phyloP scores from a whole-genome alignment of 805 yeast genomes.

The Kodamaea laetipori region DNA sequence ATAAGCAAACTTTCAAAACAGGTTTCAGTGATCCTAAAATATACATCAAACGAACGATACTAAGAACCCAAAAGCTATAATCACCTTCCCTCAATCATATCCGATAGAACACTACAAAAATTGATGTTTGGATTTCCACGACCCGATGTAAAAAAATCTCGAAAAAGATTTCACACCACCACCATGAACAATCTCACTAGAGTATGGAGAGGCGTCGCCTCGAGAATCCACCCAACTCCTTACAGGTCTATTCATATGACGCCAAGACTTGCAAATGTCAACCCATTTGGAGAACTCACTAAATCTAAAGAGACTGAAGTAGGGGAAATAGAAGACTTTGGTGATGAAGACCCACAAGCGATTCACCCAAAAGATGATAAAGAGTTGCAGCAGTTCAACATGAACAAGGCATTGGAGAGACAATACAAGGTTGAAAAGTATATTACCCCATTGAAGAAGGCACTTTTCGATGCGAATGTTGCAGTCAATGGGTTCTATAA shows the following conservation, averaged over 20 bases:
- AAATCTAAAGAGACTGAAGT: constrained; percentile 15
- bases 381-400: constrained; percentile 50
- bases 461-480: constrained; percentile 64
- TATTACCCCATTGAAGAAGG: constrained; percentile 70
- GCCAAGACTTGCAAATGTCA: constrained; percentile 12
- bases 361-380: constrained; percentile 34
- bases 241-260: neutral
- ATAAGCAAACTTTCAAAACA: too few relatives aligned
- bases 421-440: constrained; percentile 56
- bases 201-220: neutral
- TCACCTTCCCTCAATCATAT: too few relatives aligned
- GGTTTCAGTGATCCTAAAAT: too few relatives aligned
- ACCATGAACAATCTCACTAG: neutral
- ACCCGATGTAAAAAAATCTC: constrained; percentile 9
- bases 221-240: neutral
- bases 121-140: neutral
- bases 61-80: too few relatives aligned
- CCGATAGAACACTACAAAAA: too few relatives aligned
- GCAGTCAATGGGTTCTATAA: constrained; percentile 67
- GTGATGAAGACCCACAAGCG: constrained; percentile 17
- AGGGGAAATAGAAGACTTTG: constrained; percentile 11
- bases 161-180: constrained; percentile 5
- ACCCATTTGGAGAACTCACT: constrained; percentile 38
- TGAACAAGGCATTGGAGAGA: constrained; percentile 45
- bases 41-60: too few relatives aligned